Evolutionary conservation across 495 filamentous ascomycete species (phyloP), one percentile per base, ranked within the genome.

Genomic region (Aspergillus cavernicola): DNA sequence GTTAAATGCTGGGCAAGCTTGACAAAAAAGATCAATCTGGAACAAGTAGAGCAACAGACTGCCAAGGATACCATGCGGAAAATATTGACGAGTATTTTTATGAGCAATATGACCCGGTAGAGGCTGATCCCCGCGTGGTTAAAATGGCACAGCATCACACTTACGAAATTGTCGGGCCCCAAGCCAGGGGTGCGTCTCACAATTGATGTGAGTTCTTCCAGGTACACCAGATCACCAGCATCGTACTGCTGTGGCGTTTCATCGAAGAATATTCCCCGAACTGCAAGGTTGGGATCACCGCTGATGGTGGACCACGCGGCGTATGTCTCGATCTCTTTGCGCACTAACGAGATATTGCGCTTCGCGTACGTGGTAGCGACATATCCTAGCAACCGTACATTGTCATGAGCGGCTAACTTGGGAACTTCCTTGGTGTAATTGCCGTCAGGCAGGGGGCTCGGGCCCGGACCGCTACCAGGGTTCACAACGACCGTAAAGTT

Each of bases 401-500:
- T 83, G 22, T 64, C 43, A 47, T 73, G 65, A 6, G 62, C 42
- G 16, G 73, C 66, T 23, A 83, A 69, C 26, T 51, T 66, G 1
- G 71, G 69, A 18, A 83, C 66, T 53, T 75, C 78, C 3, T 62
- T 64, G 7, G 70, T 71, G 57, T 84, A 82, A 61, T 80, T 78
- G 39, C 58, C 69, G 57, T 81, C 76, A 1, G 80, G 79, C 31
- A 69, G 41, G 8, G 67, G 35, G 44, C 64, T 53, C 28, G 65
- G 51, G 18, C 80, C 80, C 11, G 81, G 81, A 1, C 81, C 81
- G 43, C 69, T 80, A 41, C 68, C 63, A 23, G 80, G 81, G 53
- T 84, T 84, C 58, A 83, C 67, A 50, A 84, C 69, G 31, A 82
- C 68, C 7, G 72, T 67, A 60, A 83, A 84, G 52, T 72, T 69